A percentile compares a stretch with the other conserved stretches of the same genome.
These are phyloP conservation scores for Dryadomyces quercivorus DNA, from an alignment of 2,329 filamentous ascomycete species.

Conservation along the genomic window DNA sequence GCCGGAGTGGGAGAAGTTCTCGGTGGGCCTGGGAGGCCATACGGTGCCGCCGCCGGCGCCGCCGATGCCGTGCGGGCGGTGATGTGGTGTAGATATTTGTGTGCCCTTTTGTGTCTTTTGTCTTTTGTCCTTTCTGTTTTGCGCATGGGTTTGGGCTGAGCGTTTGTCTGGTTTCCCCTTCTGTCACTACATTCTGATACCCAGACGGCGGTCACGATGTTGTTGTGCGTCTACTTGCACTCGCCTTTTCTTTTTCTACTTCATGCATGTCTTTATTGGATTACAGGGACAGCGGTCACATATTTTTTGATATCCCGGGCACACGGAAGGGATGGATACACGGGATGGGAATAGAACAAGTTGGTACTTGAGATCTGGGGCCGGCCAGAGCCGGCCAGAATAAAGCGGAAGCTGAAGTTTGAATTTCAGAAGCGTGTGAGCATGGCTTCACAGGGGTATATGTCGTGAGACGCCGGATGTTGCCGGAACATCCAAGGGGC, in stretches of 20 bases:
- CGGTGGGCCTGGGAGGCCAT: conserved; percentile 29
- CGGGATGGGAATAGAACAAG: not conserved
- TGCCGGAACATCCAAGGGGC: conserved; percentile 6
- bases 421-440: no score
- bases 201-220: conserved; percentile 1
- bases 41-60: conserved; percentile 14
- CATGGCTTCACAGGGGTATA: no score
- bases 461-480: conserved; percentile 6
- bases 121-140: not conserved
- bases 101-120: not conserved
- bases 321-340: not conserved
- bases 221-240: not conserved
- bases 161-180: not conserved
- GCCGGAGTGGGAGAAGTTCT: conserved; percentile 33
- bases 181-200: conserved; percentile 7
- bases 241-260: not conserved
- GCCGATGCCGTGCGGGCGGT: no score
- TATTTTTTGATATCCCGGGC: not conserved
- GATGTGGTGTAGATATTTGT: not conserved
- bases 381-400: not conserved
- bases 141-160: not conserved
- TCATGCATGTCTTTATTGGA: not conserved
- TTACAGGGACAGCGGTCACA: not conserved
- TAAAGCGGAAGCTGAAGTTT: no score
- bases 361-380: not conserved